Evolutionary conservation across 768 basidiomycete genomes (phyloP).

Genomic region (Tricholoma saponaceum): DNA sequence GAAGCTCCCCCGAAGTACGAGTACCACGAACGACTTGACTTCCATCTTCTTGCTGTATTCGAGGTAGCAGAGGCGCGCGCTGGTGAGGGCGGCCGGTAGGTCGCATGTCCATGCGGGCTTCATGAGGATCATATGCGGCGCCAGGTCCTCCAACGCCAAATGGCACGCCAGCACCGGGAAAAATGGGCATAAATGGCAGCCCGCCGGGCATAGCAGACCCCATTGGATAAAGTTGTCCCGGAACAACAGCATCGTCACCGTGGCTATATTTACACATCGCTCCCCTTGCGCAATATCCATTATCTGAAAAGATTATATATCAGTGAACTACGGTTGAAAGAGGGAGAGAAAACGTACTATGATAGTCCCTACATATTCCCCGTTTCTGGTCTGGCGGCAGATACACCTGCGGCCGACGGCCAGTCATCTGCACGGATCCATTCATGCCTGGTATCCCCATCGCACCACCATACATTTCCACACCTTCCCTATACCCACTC

Average conservation of each 20-base stretch:
- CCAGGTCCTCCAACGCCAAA: slow-evolving; percentile 46
- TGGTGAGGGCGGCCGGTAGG: slow-evolving; percentile 39
- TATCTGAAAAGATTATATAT: slow-evolving; percentile 46
- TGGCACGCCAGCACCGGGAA: slow-evolving; percentile 49
- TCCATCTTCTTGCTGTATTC: slow-evolving; percentile 51
- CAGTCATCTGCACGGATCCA: slow-evolving; percentile 34
- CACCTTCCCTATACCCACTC: slow-evolving; percentile 30
- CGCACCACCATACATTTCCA: slow-evolving; percentile 26
- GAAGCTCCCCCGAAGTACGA: slow-evolving; percentile 64
- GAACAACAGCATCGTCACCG: slow-evolving; percentile 82
- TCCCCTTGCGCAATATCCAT: slow-evolving; percentile 88
- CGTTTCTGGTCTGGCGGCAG: slow-evolving; percentile 69
- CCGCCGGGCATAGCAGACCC: slow-evolving; percentile 29
- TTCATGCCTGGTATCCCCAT: slow-evolving; percentile 30
- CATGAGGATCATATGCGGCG: slow-evolving; percentile 71
- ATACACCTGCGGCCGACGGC: slow-evolving; percentile 54
- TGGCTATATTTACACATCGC: slow-evolving; percentile 90
- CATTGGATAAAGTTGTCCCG: slow-evolving; percentile 63
- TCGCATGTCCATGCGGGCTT: slow-evolving; percentile 78
- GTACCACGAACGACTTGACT: slow-evolving; percentile 33
- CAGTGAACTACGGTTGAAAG: background rate
- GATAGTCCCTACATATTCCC: slow-evolving; percentile 87
- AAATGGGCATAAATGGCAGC: slow-evolving; percentile 72
- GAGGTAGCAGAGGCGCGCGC: slow-evolving; percentile 56
- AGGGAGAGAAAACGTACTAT: slow-evolving; percentile 56